These are phyloP conservation scores for Metarhizium anisopliae DNA, from an alignment of 2,329 filamentous ascomycete species.

Conservation along the genomic window DNA sequence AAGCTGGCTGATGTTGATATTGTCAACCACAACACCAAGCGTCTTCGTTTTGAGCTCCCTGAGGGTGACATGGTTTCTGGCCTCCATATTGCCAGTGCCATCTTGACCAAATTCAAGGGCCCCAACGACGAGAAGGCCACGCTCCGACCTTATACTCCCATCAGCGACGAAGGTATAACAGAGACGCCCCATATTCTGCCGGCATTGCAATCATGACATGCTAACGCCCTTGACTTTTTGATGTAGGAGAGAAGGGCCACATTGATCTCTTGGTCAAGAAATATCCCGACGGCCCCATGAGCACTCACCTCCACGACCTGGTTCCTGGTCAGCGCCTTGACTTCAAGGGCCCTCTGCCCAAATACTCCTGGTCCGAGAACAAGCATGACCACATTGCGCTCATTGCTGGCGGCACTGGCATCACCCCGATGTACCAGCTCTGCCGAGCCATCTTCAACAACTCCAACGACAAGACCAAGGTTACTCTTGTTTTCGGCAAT, in stretches of 20 bases:
- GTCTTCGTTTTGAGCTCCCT: conserved; percentile 77
- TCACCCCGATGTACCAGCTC: conserved; percentile 97
- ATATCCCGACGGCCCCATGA: conserved; percentile 89
- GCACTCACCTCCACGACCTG: conserved; percentile 77
- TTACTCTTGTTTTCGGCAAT: conserved; percentile 92
- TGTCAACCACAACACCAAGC: conserved; percentile 93
- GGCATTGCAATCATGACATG: not conserved
- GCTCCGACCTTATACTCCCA: conserved; percentile 86
- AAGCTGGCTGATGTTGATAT: conserved; percentile 69
- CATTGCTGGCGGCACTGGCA: conserved; percentile 91
- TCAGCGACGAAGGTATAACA: conserved; percentile 67
- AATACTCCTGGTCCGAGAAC: conserved; percentile 83
- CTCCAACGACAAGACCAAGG: conserved; percentile 93
- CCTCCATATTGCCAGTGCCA: conserved; percentile 70
- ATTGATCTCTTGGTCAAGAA: conserved; percentile 87
- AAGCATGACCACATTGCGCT: conserved; percentile 86
- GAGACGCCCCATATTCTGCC: not conserved
- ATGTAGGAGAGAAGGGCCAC: conserved; percentile 63
- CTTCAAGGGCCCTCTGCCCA: conserved; percentile 92
- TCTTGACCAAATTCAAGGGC: conserved; percentile 87
- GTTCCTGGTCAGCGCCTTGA: conserved; percentile 72
- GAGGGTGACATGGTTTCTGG: conserved; percentile 80
- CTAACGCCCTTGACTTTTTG: not conserved
- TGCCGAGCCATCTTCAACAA: conserved; percentile 88
- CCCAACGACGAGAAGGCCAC: conserved; percentile 76